Evolutionary conservation across 164 flowering plant species (phyloP).

Genomic region (Taxillus chinensis): DNA sequence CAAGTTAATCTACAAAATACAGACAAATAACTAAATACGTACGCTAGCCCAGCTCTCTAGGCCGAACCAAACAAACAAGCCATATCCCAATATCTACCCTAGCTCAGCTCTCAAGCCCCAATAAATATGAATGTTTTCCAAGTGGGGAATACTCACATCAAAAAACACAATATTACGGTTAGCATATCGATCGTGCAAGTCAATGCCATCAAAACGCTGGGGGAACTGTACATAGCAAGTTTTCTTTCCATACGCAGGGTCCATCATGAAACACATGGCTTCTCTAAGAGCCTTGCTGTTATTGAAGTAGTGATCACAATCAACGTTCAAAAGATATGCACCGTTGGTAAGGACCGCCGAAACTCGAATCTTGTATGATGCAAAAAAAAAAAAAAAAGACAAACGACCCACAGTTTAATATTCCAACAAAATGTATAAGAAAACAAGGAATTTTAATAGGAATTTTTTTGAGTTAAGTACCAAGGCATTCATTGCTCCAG

Average conservation of each 20-base stretch:
- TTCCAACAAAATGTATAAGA: too few relatives aligned
- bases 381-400: slow-evolving; percentile 1
- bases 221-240: slow-evolving; percentile 97
- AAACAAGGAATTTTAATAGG: too few relatives aligned
- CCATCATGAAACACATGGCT: slow-evolving; percentile 99
- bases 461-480: slow-evolving; percentile 16
- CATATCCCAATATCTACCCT: too few relatives aligned
- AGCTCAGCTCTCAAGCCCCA: not conserved
- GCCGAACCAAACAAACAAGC: too few relatives aligned
- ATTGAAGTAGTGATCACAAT: slow-evolving; percentile 99
- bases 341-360: slow-evolving; percentile 98
- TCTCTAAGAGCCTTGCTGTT: slow-evolving; percentile 95
- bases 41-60: not conserved
- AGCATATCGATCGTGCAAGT: slow-evolving; percentile 95
- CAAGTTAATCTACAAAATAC: slow-evolving; percentile 70
- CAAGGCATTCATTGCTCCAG: slow-evolving; percentile 99
- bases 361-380: slow-evolving; percentile 68
- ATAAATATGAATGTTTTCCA: not conserved
- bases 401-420: too few relatives aligned
- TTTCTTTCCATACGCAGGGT: slow-evolving; percentile 76
- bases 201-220: slow-evolving; percentile 97
- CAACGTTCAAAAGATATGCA: slow-evolving; percentile 91
- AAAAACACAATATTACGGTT: slow-evolving; percentile 95
- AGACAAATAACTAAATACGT: not conserved
- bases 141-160: slow-evolving; percentile 42